Conservation (phyloP, 495 filamentous ascomycete species). For the Cercophora scortea region DNA sequence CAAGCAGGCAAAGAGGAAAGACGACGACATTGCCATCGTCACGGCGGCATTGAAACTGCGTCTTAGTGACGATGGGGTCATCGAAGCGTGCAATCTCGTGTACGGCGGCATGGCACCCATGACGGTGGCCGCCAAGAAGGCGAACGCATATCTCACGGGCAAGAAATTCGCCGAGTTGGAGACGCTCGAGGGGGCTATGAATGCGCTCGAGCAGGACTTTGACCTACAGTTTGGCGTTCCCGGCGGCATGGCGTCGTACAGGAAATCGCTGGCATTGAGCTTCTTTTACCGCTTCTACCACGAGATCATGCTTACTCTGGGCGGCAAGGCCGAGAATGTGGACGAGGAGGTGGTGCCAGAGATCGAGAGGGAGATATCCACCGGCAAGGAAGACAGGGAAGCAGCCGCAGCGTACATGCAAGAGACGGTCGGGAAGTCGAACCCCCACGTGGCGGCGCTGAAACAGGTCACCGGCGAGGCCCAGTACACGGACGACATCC, state of each 20-base stretch:
- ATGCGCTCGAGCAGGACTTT: constrained; percentile 78
- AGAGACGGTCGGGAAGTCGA: constrained; percentile 70
- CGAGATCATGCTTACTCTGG: constrained; percentile 43
- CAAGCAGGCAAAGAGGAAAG: constrained; percentile 92
- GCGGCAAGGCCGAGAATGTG: constrained; percentile 28
- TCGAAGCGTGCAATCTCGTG: constrained; percentile 65
- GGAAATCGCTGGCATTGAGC: constrained; percentile 78
- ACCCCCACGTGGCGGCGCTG: constrained; percentile 80
- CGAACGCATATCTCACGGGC: constrained; percentile 61
- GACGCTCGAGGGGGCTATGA: constrained; percentile 83
- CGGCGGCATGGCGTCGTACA: constrained; percentile 92
- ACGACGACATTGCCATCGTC: constrained; percentile 96
- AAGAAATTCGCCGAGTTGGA: constrained; percentile 71
- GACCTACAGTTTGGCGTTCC: constrained; percentile 78
- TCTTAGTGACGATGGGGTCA: constrained; percentile 55
- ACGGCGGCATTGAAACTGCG: constrained; percentile 71
- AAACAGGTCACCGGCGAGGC: constrained; percentile 94
- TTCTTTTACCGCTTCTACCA: constrained; percentile 92
- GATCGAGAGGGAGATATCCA: constrained; percentile 59
- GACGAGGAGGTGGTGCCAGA: constrained; percentile 56
- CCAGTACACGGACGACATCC: constrained; percentile 95
- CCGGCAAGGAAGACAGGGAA: constrained; percentile 53
- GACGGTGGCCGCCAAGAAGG: constrained; percentile 74
- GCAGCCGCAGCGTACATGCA: constrained; percentile 59
- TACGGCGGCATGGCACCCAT: constrained; percentile 89